Base-by-base conservation (phyloP, 1,139 yeast species). In the Candida sp. region DNA sequence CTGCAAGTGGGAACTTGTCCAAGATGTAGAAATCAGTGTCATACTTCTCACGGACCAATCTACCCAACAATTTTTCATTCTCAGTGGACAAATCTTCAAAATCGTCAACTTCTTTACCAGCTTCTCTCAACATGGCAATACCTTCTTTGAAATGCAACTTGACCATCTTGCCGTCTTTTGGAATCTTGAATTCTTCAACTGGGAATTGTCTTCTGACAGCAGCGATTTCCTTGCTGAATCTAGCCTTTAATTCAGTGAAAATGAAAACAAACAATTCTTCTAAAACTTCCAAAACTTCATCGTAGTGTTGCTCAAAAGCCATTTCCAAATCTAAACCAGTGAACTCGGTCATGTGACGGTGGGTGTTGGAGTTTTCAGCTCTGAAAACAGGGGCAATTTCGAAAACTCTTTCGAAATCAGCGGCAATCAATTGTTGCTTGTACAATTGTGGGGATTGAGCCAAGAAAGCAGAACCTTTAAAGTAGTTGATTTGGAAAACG, bases 281-380 rank as follows among this genome's bases (percentile, higher is more conserved):
- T 67, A 94, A 81, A 33, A 86, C 77, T 59, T 92, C 96, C 64
- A 94, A 79, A 42, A 88, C 96, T 77, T 94, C 99, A 67, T 96
- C 96, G 72, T 94, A 94, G 74, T 94, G 98, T 75, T 93, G 97
- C 77, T 94, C 98, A 68, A 94, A 90, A 6, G 98, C 90, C 97
- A 96, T 91, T 75, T 94, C 99, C 77, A 94, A 77, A 81, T 94
- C 99, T 65, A 96, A 86, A 52, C 99, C 99, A 54, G 89, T 90
- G 72, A 94, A 94, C 74, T 94, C 99, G 53, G 99, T 94, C 97
- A 94, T 88, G 74, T 94, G 99, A 77, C 99, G 93, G 73, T 94
- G 98, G 30, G 99, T 94, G 78, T 94, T 92, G 58, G 98, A 93
- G 80, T 94, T 94, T 74, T 94, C 99, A 52, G 99, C 99, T 75